Evolutionary conservation across 176 grass and related monocot species (phyloP), one percentile per base, ranked within the genome.

Genomic region (Carex littledalei): DNA sequence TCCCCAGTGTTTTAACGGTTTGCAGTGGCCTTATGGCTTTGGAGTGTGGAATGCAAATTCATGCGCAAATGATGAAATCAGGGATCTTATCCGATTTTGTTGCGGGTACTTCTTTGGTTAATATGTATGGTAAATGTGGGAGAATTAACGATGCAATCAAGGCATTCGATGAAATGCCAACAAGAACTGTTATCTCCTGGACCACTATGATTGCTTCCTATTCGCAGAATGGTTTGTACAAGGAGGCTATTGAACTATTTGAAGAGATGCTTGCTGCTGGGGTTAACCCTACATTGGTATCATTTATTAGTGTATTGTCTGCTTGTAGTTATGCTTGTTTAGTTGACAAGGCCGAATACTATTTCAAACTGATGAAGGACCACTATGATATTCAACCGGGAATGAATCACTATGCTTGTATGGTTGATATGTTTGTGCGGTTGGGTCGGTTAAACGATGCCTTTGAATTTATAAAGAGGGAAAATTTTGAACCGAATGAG

Each of bases 111-210:
- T 92, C 94, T n/a, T 85, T 97, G 63, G 88, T 97, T 16, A 97
- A 94, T 74, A 97, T 97, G 94, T 97, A 97, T 50, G 94, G 79
- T 84, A 97, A 97, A 81, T 97, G 94, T 65, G 94, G 94, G 14
- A 86, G 62, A 58, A 89, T 94, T 4, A 84, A 92, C 5, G 63
- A 89, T 20, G 90, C 90, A 77, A 87, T 84, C 62, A 97, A 94
- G 86, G 92, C 90, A 2, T 97, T 97, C 55, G 73, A 89, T 0
- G 92, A 97, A 79, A 97, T 94, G 92, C 81, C 87, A 15, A 90
- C 37, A 63, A 89, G 94, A 20, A 92, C 92, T 18, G 70, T 86
- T 79, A 85, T 97, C 85, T 89, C 90, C n/a, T 97, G 92, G 91
- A 97, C 92, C 84, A 92, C 90, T 57, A 94, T 97, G 94, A 89